Evolutionary conservation across 345 rosid species (phyloP).

Genomic region (Pistacia integerrima): DNA sequence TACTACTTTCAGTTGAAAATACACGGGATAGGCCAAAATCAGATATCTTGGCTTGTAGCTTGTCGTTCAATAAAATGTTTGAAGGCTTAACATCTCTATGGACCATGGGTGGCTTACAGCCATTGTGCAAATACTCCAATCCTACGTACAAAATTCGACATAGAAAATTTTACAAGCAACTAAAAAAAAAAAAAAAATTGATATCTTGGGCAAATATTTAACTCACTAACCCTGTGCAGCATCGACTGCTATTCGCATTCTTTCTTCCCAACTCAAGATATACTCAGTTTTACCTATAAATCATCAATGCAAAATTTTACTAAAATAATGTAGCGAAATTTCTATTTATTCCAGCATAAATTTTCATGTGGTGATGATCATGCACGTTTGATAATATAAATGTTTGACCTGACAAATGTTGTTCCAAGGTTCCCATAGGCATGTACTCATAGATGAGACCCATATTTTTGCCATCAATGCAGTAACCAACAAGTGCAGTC

Average conservation of each 20-base stretch:
- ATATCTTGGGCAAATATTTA: no score
- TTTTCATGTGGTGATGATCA: no score
- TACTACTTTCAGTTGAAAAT: conserved; percentile 21
- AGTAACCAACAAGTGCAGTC: conserved; percentile 45
- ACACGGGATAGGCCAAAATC: conserved; percentile 36
- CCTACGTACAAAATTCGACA: conserved; percentile 16
- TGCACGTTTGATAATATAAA: no score
- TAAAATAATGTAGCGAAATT: no score
- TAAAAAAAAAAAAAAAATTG: background rate
- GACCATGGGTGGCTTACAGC: conserved; percentile 38
- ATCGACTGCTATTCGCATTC: conserved; percentile 46
- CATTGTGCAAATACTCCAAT: conserved; percentile 37
- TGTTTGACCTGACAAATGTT: conserved; percentile 17
- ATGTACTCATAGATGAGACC: conserved; percentile 41
- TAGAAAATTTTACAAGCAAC: background rate
- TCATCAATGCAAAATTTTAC: background rate
- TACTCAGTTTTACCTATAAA: background rate
- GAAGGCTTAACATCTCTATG: conserved; percentile 40
- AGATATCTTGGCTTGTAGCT: conserved; percentile 34
- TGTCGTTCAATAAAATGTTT: conserved; percentile 32
- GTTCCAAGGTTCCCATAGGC: conserved; percentile 29
- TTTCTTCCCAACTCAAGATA: conserved; percentile 31
- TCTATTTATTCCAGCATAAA: no score
- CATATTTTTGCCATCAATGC: conserved; percentile 28
- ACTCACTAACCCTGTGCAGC: conserved; percentile 52